A percentile compares a stretch with the other conserved stretches of the same genome.
phyloP scores from a whole-genome alignment of 441 rosid species.

The Croton setiger region DNA sequence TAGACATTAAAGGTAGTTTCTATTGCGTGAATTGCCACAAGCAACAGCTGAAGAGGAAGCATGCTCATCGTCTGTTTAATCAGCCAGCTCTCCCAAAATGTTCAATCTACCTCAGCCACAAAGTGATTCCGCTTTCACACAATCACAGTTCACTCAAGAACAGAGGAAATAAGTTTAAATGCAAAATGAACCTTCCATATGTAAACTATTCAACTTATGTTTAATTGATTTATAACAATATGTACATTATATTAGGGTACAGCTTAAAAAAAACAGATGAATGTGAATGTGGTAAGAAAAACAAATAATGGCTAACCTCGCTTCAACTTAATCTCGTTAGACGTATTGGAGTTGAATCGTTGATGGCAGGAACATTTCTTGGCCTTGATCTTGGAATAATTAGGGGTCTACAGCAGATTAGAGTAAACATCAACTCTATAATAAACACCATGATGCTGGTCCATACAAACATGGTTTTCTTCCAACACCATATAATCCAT shows the following conservation, averaged over 20 bases:
- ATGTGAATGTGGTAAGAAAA: neutral
- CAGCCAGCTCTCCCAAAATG: too few relatives aligned
- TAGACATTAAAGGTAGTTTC: too few relatives aligned
- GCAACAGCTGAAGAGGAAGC: too few relatives aligned
- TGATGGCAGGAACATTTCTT: conserved; percentile 25
- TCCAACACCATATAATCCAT: conserved; percentile 74
- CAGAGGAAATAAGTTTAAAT: neutral
- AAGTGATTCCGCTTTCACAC: neutral
- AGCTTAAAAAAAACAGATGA: neutral
- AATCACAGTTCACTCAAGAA: too few relatives aligned
- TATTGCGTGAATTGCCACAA: too few relatives aligned
- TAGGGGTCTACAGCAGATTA: conserved; percentile 64
- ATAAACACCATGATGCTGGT: conserved; percentile 45
- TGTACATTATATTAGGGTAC: conserved; percentile 6
- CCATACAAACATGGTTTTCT: conserved; percentile 70
- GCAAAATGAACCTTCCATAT: neutral
- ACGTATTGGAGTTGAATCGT: conserved; percentile 17
- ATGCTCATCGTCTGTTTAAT: too few relatives aligned
- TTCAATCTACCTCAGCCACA: too few relatives aligned
- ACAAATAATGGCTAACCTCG: neutral
- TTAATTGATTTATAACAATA: neutral
- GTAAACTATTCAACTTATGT: neutral
- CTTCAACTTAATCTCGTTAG: conserved; percentile 19
- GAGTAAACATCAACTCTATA: conserved; percentile 42
- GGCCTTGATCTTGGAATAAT: conserved; percentile 57